These are phyloP conservation scores for Tricholoma furcatifolium DNA, from an alignment of 768 basidiomycete genomes.

Conservation along the genomic window DNA sequence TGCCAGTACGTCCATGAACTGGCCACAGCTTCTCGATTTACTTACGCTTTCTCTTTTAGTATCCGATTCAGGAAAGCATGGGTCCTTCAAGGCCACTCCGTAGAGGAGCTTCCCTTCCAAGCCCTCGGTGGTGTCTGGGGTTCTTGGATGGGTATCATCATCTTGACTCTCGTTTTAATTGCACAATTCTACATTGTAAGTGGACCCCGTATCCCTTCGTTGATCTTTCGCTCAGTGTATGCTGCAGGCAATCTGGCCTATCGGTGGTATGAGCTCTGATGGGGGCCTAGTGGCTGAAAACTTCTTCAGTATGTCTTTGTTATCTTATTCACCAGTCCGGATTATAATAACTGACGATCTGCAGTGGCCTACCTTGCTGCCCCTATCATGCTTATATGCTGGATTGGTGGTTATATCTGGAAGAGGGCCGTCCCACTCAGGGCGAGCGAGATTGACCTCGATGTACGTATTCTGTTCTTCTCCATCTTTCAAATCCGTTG, in stretches of 20 bases:
- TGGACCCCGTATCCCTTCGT: neutral
- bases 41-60: slow-evolving; percentile 15
- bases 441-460: slow-evolving; percentile 40
- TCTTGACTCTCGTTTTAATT: slow-evolving; percentile 38
- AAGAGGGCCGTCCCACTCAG: slow-evolving; percentile 39
- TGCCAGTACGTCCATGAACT: slow-evolving; percentile 36
- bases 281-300: slow-evolving; percentile 25
- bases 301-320: slow-evolving; percentile 36
- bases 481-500: neutral
- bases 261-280: slow-evolving; percentile 32
- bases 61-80: slow-evolving; percentile 47
- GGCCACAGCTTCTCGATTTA: neutral
- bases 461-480: slow-evolving; percentile 22
- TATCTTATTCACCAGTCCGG: neutral
- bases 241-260: slow-evolving; percentile 38
- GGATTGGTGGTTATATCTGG: slow-evolving; percentile 36
- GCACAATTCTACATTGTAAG: slow-evolving; percentile 45
- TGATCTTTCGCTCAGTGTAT: neutral
- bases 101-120: slow-evolving; percentile 44
- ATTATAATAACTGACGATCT: neutral
- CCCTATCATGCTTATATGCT: slow-evolving; percentile 40
- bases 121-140: slow-evolving; percentile 44
- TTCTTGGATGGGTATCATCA: slow-evolving; percentile 44
- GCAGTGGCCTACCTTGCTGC: slow-evolving; percentile 38
- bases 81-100: slow-evolving; percentile 41